Evolutionary conservation across 352 stramenopile genomes (phyloP).

Genomic region (Globisporangium megalacanthum): DNA sequence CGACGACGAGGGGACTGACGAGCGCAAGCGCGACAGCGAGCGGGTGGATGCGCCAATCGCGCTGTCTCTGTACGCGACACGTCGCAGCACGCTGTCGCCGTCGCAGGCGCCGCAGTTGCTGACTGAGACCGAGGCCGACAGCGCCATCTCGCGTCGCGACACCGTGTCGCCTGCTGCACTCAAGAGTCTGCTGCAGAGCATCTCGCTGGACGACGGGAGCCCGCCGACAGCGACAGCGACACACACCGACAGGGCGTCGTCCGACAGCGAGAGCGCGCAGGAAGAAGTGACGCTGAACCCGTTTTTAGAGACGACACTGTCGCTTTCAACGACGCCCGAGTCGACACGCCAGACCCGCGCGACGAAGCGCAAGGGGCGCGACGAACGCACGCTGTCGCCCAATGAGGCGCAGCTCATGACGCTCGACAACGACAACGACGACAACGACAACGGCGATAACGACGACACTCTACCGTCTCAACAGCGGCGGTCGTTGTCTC

Average conservation of each 20-base stretch:
- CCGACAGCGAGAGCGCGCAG: slow-evolving; percentile 7
- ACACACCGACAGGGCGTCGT: background rate
- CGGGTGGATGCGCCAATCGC: background rate
- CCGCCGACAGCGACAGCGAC: background rate
- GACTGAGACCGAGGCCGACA: slow-evolving; percentile 4
- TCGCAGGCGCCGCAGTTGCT: slow-evolving; percentile 28
- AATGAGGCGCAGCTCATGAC: slow-evolving; percentile 13
- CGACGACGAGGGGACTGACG: slow-evolving; percentile 2
- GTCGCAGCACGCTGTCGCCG: slow-evolving; percentile 39
- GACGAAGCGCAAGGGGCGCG: slow-evolving; percentile 10
- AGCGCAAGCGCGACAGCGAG: background rate
- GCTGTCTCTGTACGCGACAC: slow-evolving; percentile 1
- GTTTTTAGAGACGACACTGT: slow-evolving; percentile 4
- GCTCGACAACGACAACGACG: slow-evolving; percentile 3
- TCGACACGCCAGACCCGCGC: slow-evolving; percentile 11
- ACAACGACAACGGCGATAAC: slow-evolving; percentile 4
- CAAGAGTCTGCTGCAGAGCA: slow-evolving; percentile 27
- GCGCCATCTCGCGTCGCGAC: slow-evolving; percentile 22
- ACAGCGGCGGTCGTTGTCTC: background rate
- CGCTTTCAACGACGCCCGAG: slow-evolving; percentile 5
- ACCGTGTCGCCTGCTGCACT: slow-evolving; percentile 27
- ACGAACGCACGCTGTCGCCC: slow-evolving; percentile 16
- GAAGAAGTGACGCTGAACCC: slow-evolving; percentile 7
- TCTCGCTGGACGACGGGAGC: slow-evolving; percentile 12
- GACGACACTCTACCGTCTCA: too few species aligned